phyloP scores from a whole-genome alignment of 2,329 filamentous ascomycete species.

The Diaporthe velutina region DNA sequence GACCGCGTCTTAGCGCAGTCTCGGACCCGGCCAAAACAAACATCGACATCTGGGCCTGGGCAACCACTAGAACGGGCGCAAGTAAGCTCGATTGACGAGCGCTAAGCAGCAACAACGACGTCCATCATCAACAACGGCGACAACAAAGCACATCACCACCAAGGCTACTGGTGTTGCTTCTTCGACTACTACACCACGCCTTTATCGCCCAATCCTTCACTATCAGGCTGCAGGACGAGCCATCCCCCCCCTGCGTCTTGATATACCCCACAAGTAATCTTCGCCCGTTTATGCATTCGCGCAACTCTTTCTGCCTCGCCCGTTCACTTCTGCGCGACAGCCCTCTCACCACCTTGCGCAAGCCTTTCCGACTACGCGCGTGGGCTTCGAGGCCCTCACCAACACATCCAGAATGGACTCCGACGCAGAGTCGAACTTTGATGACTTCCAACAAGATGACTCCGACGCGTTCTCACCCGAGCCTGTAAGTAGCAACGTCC shows the following conservation, averaged over 20 bases:
- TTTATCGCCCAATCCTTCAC: neutral
- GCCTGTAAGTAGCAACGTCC: constrained; percentile 58
- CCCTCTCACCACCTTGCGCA: constrained; percentile 23
- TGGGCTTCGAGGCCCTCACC: constrained; percentile 33
- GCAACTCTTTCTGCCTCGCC: neutral
- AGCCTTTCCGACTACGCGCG: constrained; percentile 21
- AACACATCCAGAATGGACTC: constrained; percentile 62
- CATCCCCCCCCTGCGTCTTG: neutral
- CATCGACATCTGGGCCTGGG: constrained; percentile 25
- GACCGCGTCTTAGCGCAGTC: constrained; percentile 32
- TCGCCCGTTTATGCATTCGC: constrained; percentile 38
- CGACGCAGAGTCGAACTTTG: constrained; percentile 70
- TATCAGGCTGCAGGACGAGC: constrained; percentile 30
- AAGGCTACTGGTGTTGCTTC: constrained; percentile 12
- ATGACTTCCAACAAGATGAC: constrained; percentile 58
- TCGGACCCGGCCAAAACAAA: constrained; percentile 34
- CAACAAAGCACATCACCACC: neutral
- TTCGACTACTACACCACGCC: neutral
- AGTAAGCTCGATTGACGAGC: constrained; percentile 4
- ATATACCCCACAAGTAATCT: constrained; percentile 36
- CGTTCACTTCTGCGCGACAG: constrained; percentile 31
- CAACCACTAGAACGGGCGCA: constrained; percentile 23
- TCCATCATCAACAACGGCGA: constrained; percentile 10
- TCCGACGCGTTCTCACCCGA: constrained; percentile 72
- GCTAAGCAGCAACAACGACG: constrained; percentile 22